Conservation (phyloP, 257 asterid genomes). For the Nicotiana undulata region DNA sequence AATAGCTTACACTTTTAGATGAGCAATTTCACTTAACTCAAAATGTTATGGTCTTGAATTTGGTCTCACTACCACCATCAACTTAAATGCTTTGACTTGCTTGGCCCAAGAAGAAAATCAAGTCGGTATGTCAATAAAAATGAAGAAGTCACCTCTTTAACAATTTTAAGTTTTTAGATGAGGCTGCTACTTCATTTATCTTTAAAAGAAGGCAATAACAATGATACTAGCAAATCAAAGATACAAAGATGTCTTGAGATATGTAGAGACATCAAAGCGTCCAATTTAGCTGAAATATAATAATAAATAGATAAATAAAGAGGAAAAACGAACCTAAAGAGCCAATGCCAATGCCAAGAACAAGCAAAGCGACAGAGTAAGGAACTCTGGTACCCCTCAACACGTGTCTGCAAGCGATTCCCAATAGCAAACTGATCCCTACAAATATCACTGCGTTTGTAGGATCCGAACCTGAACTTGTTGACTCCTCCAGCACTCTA, state of each 20-base stretch:
- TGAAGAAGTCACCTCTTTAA: neutral
- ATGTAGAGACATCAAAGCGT: too few species aligned
- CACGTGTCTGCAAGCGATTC: constrained; percentile 69
- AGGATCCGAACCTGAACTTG: constrained; percentile 25
- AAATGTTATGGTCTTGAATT: neutral
- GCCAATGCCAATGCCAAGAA: constrained; percentile 83
- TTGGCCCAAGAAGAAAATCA: neutral
- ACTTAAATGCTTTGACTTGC: neutral
- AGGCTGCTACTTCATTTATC: neutral
- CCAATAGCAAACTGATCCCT: constrained; percentile 83
- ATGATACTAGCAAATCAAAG: too few species aligned
- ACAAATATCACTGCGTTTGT: constrained; percentile 81
- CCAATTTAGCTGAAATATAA: neutral
- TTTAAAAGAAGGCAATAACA: neutral
- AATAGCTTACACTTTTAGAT: neutral
- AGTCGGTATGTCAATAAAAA: neutral
- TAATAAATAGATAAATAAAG: neutral
- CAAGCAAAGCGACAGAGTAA: constrained; percentile 78
- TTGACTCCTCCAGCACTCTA: constrained; percentile 33
- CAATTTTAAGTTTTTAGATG: neutral
- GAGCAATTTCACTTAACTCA: neutral
- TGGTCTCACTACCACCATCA: neutral
- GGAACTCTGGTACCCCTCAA: constrained; percentile 96
- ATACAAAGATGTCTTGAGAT: too few species aligned
- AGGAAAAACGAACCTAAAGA: constrained; percentile 52